Evolutionary conservation across 768 basidiomycete genomes (phyloP).

Genomic region (Termitomyces sp.): DNA sequence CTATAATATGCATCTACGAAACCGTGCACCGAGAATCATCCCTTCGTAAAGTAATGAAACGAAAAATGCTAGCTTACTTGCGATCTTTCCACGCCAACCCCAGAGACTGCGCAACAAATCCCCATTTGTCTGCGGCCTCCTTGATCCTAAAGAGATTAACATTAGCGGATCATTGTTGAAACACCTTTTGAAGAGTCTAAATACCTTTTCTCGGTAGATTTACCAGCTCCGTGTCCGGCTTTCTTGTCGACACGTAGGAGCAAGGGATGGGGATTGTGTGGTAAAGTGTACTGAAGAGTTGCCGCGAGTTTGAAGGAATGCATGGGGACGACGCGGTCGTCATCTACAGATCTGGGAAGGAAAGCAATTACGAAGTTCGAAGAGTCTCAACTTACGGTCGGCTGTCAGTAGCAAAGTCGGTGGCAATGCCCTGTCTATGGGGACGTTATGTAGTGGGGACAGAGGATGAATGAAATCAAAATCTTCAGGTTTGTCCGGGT

Average conservation of each 20-base stretch:
- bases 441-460: conserved; percentile 81
- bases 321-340: conserved; percentile 83
- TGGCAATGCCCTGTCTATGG: conserved; percentile 55
- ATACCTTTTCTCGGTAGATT: conserved; percentile 68
- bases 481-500: conserved; percentile 69
- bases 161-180: neutral
- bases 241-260: conserved; percentile 78
- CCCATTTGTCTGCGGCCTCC: conserved; percentile 66
- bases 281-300: conserved; percentile 62
- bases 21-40: conserved; percentile 4
- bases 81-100: conserved; percentile 41
- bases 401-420: conserved; percentile 78
- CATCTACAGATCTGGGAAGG: conserved; percentile 40
- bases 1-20: neutral
- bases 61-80: conserved; percentile 13
- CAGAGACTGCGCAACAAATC: conserved; percentile 67
- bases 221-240: conserved; percentile 79
- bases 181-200: neutral
- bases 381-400: conserved; percentile 53
- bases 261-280: conserved; percentile 69
- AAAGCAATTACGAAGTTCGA: neutral
- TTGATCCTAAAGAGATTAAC: conserved; percentile 50
- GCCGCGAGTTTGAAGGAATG: conserved; percentile 86
- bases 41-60: conserved; percentile 8
- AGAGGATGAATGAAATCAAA: conserved; percentile 84